phyloP scores from a whole-genome alignment of 306 rosid species.

The Cucurbita moschata region DNA sequence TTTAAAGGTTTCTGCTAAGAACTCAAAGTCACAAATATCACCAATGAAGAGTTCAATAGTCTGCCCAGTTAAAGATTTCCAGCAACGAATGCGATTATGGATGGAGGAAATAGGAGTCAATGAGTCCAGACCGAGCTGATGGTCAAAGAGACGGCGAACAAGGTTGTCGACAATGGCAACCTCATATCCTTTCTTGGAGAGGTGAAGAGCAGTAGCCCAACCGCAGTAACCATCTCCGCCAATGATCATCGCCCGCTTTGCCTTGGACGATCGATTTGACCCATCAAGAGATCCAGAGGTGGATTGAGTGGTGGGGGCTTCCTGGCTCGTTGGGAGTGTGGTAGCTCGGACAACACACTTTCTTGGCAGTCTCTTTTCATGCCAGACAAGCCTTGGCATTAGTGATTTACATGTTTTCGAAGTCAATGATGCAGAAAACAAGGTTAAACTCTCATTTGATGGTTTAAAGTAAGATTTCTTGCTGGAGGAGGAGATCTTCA shows the following conservation, averaged over 20 bases:
- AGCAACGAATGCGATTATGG: constrained; percentile 56
- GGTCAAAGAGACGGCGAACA: constrained; percentile 81
- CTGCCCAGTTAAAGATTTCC: constrained; percentile 84
- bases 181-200: constrained; percentile 80
- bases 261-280: constrained; percentile 35
- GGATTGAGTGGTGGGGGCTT: constrained; percentile 41
- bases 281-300: constrained; percentile 14
- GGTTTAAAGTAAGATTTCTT: constrained; percentile 34
- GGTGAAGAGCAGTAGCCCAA: constrained; percentile 98
- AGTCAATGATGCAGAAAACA: constrained; percentile 22
- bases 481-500: constrained; percentile 36
- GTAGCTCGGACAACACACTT: constrained; percentile 27
- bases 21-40: constrained; percentile 88
- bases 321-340: constrained; percentile 38
- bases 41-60: constrained; percentile 68
- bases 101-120: constrained; percentile 80
- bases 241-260: constrained; percentile 70
- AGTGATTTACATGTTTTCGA: constrained; percentile 26
- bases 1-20: constrained; percentile 70
- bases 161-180: constrained; percentile 90
- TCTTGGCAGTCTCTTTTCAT: constrained; percentile 23
- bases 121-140: constrained; percentile 80
- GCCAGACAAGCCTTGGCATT: constrained; percentile 29
- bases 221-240: constrained; percentile 99
- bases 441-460: constrained; percentile 20